These are phyloP conservation scores for Vairimorpha necatrix DNA, from an alignment of 371 early-diverging fungal genomes.

Conservation along the genomic window DNA sequence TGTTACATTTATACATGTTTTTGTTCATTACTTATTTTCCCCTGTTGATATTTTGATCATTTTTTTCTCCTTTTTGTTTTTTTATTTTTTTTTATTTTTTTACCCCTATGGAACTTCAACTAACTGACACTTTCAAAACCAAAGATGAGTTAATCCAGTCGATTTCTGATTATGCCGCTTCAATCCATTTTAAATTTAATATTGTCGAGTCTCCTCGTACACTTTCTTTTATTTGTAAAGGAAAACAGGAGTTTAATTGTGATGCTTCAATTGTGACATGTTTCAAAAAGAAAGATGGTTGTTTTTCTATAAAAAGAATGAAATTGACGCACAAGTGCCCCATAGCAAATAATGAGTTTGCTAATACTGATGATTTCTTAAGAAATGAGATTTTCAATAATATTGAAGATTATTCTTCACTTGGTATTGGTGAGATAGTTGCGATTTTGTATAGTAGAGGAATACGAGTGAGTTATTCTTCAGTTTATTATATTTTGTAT, in stretches of 20 bases:
- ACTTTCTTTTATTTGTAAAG: constrained; percentile 59
- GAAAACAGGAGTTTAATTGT: constrained; percentile 58
- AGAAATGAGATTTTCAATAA: constrained; percentile 34
- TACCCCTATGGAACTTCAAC: constrained; percentile 31
- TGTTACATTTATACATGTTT: no score
- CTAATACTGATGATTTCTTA: constrained; percentile 33
- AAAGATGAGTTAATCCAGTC: constrained; percentile 60
- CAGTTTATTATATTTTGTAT: constrained; percentile 56
- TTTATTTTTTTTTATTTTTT: neutral
- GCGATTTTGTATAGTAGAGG: constrained; percentile 42
- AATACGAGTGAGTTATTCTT: constrained; percentile 60
- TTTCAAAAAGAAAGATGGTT: constrained; percentile 56
- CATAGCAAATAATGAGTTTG: constrained; percentile 27
- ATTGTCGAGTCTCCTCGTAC: constrained; percentile 51
- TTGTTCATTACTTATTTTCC: no score
- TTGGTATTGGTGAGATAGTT: constrained; percentile 58
- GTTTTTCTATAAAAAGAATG: constrained; percentile 58
- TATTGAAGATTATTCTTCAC: constrained; percentile 15
- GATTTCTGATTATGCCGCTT: constrained; percentile 51
- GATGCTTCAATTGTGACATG: constrained; percentile 57
- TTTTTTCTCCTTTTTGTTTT: neutral
- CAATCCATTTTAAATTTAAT: constrained; percentile 52
- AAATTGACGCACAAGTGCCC: constrained; percentile 63
- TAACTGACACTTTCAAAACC: constrained; percentile 58
- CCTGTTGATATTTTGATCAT: neutral